Percentiles rank a stretch among this genome's conserved stretches.
Conservation (phyloP, 83 land plant species). For the Picea abies region DNA sequence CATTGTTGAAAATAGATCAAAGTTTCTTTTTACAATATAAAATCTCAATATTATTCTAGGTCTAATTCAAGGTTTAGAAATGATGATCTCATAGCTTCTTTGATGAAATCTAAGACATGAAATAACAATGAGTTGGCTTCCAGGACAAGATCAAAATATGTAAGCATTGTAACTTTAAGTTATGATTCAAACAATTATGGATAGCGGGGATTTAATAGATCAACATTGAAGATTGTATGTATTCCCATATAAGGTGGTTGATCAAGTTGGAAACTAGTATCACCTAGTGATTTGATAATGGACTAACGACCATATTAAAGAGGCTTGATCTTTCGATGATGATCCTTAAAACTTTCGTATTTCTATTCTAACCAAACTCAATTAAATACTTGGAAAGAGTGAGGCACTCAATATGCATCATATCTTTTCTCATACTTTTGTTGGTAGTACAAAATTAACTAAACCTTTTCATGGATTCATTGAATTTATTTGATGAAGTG, state of each 20-base stretch:
- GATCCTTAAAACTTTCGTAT: background rate
- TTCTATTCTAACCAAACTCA: background rate
- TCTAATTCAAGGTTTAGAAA: no score
- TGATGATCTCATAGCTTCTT: no score
- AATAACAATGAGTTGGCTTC: no score
- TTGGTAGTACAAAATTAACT: background rate
- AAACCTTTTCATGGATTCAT: background rate
- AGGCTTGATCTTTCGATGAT: background rate
- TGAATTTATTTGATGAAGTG: background rate
- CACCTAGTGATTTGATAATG: background rate
- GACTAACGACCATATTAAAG: background rate
- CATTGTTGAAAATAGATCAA: no score
- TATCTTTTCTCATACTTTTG: background rate
- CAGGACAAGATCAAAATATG: no score
- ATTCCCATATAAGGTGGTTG: background rate
- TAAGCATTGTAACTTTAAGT: no score
- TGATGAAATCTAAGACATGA: no score
- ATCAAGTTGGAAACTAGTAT: no score
- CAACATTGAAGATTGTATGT: background rate
- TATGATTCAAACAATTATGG: no score
- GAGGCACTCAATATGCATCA: background rate
- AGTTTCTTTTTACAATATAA: no score
- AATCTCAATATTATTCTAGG: no score
- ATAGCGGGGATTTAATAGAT: background rate
- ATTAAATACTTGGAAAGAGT: background rate